Base-by-base conservation (phyloP, 1,284 basidiomycete species). In the Ganoderma multipileum region DNA sequence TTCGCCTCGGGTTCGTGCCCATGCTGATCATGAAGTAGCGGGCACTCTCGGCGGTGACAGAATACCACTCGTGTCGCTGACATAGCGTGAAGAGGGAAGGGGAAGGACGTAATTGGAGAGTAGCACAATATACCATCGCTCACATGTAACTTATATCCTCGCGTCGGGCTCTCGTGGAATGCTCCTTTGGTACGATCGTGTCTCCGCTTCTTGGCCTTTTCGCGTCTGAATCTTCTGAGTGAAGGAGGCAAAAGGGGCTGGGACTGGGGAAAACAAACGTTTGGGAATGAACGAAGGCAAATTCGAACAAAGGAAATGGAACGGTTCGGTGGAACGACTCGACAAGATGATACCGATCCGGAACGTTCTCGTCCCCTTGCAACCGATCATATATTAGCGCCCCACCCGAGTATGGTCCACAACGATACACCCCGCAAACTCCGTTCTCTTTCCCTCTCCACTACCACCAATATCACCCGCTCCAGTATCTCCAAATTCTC, bases 131-230 rank as follows among this genome's bases (percentile, higher is more conserved):
- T 47, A 64, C 55, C 38, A 50, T 38, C 26, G 33, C 61, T 63
- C 61, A 52, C 61, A 38, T 63, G 61, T 63, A 63, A 50, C 28
- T 63, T 63, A 63, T 63, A n/a, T 14, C 42, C 76, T 92, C 71
- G 18, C 18, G 52, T 33, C 52, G 11, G 26, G 28, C 18, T 33
- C 26, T n/a, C 52, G 28, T 55, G 52, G 7, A 55, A 55, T 9
- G 30, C 28, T 55, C 52, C 52, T 5, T 30, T 2, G 52, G 52
- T 33, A 23, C 9, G 28, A 18, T 18, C 16, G 14, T 7, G 2
- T 55, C 16, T 30, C 16, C 18, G 28, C 28, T 7, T 18, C 16
- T 30, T 54, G 50, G 50, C 26, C 12, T 28, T 28, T 52, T 28
- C 26, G 33, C 33, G 33, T 16, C 12, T 28, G 26, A 11, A 23